Conservation (phyloP, 2,329 filamentous ascomycete genomes). For the Monilinia aucupariae region DNA sequence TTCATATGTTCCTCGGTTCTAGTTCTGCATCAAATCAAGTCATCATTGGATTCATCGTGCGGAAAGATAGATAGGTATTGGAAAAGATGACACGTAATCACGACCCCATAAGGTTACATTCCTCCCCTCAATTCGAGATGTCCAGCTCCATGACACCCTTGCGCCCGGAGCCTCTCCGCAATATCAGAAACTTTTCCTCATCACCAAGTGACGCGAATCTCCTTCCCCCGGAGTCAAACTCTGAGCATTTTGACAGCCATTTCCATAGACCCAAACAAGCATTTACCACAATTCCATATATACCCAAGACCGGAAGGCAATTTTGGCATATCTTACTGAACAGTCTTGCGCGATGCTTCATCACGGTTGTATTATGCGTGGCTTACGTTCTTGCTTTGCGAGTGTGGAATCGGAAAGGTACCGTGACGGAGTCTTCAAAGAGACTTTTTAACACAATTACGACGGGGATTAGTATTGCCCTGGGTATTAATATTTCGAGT, state of each 20-base stretch:
- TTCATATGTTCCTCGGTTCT: neutral
- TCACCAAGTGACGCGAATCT: neutral
- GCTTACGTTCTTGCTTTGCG: conserved; percentile 23
- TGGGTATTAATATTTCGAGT: conserved; percentile 41
- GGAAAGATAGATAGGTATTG: too few species aligned
- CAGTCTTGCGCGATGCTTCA: conserved; percentile 23
- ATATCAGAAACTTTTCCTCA: neutral
- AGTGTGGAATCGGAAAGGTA: conserved; percentile 24
- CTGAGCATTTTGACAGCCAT: neutral
- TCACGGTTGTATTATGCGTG: conserved; percentile 27
- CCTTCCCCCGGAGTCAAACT: neutral
- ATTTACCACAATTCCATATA: neutral
- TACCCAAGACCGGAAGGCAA: conserved; percentile 24
- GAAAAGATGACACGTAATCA: conserved; percentile 1
- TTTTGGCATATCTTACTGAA: conserved; percentile 27
- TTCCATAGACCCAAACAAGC: neutral
- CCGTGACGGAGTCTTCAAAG: conserved; percentile 37
- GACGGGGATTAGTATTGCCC: conserved; percentile 40
- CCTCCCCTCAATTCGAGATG: neutral
- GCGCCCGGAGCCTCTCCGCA: neutral
- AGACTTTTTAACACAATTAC: conserved; percentile 42
- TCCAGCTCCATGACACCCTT: neutral
- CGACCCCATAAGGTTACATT: neutral
- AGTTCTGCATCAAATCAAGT: neutral
- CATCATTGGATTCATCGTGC: neutral